phyloP scores from a whole-genome alignment of 352 stramenopile genomes.

The Phytophthora hybrid region DNA sequence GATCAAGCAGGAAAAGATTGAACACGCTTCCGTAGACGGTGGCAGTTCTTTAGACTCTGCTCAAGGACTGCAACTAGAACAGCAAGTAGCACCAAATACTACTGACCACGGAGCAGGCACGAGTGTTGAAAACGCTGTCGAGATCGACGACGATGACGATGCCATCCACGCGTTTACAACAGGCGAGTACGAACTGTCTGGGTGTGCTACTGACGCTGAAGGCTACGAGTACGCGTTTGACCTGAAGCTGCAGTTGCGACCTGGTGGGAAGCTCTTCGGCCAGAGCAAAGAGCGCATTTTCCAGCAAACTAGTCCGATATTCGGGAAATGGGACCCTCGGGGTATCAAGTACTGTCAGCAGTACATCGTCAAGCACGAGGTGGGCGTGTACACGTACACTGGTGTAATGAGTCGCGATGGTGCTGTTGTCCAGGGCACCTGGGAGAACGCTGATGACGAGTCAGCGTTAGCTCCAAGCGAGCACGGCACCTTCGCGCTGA shows the following conservation, averaged over 20 bases:
- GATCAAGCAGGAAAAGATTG: slow-evolving; percentile 27
- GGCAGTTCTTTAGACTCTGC: not conserved
- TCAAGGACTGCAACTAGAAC: slow-evolving; percentile 10
- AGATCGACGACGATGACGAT: slow-evolving; percentile 37
- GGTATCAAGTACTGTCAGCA: slow-evolving; percentile 58
- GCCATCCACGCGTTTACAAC: slow-evolving; percentile 59
- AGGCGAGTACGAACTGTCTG: slow-evolving; percentile 61
- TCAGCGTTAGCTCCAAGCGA: slow-evolving; percentile 45
- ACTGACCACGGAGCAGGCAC: not conserved
- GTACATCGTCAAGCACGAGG: slow-evolving; percentile 69
- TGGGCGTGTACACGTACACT: slow-evolving; percentile 64
- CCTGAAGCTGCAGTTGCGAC: slow-evolving; percentile 53
- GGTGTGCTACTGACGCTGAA: slow-evolving; percentile 68
- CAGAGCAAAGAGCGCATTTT: slow-evolving; percentile 67
- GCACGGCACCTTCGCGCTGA: slow-evolving; percentile 66
- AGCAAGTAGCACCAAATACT: not conserved
- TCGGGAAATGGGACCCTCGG: slow-evolving; percentile 47
- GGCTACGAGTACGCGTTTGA: slow-evolving; percentile 81
- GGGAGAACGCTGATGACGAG: slow-evolving; percentile 57
- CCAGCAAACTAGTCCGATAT: slow-evolving; percentile 52
- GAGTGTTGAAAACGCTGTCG: slow-evolving; percentile 8
- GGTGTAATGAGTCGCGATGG: slow-evolving; percentile 50
- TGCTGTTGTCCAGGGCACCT: slow-evolving; percentile 52
- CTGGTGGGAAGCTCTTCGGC: slow-evolving; percentile 47
- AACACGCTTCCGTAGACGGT: slow-evolving; percentile 8